Percentiles rank a stretch among this genome's conserved stretches.
Conservation (phyloP, 495 filamentous ascomycete species). For the Aspergillus indologenus region DNA sequence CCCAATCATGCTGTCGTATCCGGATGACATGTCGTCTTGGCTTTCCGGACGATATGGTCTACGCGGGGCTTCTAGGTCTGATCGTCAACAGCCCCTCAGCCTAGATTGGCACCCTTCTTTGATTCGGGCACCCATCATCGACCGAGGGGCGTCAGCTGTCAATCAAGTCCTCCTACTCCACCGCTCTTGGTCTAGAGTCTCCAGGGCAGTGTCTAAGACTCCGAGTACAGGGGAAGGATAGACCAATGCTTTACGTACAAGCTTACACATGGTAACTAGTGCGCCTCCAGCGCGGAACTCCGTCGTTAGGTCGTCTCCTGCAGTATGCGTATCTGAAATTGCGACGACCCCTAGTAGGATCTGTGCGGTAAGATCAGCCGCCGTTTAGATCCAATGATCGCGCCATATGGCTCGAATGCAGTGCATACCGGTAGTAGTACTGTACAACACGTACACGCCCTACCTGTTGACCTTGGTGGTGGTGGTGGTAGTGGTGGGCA, state of each 20-base stretch:
- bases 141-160: conserved; percentile 8
- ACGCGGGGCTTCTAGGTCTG: conserved; percentile 11
- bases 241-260: conserved; percentile 20
- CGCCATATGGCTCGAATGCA: conserved; percentile 7
- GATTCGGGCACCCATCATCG: conserved; percentile 1
- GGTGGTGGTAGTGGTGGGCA: neutral
- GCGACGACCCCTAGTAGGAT: conserved; percentile 3
- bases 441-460: too few species aligned
- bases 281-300: neutral
- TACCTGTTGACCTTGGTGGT: conserved; percentile 2
- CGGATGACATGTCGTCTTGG: conserved; percentile 20
- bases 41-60: conserved; percentile 7
- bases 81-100: conserved; percentile 1
- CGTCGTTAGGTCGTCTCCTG: neutral
- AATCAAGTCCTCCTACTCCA: conserved; percentile 1
- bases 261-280: conserved; percentile 14
- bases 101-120: conserved; percentile 1
- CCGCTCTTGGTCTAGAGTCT: conserved; percentile 9
- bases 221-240: conserved; percentile 9
- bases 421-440: too few species aligned
- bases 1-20: conserved; percentile 12
- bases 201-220: conserved; percentile 5
- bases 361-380: conserved; percentile 16
- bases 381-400: conserved; percentile 19
- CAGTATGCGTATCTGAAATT: conserved; percentile 3